Evolutionary conservation across 1,284 basidiomycete species (phyloP).

Genomic region (Ganoderma multipileum): DNA sequence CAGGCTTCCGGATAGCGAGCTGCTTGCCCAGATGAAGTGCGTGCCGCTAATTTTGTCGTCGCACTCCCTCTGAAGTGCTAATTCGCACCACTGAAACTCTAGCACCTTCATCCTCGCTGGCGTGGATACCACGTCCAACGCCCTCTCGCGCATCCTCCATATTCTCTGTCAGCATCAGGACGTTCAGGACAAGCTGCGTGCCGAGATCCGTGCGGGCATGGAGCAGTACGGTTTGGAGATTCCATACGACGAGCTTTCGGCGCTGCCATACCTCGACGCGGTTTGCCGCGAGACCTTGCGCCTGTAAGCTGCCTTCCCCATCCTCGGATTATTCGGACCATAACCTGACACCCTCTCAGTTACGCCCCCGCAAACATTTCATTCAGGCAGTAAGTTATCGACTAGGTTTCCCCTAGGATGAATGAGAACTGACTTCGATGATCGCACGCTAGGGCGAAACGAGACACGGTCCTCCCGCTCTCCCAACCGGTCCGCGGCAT

Average conservation of each 20-base stretch:
- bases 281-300: conserved; percentile 31
- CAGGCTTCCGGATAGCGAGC: conserved; percentile 33
- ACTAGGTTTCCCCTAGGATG: not conserved
- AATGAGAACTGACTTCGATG: not conserved
- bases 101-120: conserved; percentile 20
- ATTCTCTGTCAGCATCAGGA: conserved; percentile 17
- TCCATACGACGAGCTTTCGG: conserved; percentile 20
- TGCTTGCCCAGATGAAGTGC: conserved; percentile 35
- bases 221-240: conserved; percentile 10
- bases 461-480: conserved; percentile 31
- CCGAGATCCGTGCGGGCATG: conserved; percentile 12
- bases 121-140: conserved; percentile 25
- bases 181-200: conserved; percentile 20
- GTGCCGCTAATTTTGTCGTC: conserved; percentile 1
- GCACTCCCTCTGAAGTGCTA: no score
- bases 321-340: not conserved
- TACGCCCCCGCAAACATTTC: not conserved
- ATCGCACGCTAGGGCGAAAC: conserved; percentile 18
- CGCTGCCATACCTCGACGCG: conserved; percentile 26
- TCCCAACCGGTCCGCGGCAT: conserved; percentile 29
- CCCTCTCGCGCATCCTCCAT: conserved; percentile 20
- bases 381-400: not conserved
- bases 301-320: not conserved
- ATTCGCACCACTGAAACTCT: not conserved
- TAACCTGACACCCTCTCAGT: not conserved